Percentiles rank a stretch among this genome's conserved stretches.
Conservation (phyloP, 345 rosid species). For the Camelina laxa region DNA sequence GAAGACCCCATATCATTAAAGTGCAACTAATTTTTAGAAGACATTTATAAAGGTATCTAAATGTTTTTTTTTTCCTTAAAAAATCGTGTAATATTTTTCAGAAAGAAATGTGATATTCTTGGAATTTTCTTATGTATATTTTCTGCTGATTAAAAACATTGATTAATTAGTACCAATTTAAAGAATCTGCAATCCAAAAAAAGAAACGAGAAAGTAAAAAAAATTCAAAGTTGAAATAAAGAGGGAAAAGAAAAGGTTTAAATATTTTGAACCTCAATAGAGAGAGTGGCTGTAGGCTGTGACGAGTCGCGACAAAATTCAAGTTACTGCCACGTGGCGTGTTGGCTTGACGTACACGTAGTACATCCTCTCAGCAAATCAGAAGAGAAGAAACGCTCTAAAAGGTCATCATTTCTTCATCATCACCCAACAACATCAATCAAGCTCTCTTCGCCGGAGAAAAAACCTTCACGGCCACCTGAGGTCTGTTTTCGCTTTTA, state of each 20-base stretch:
- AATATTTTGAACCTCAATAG: background rate
- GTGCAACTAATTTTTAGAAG: too few species aligned
- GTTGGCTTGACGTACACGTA: constrained; percentile 6
- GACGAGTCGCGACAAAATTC: constrained; percentile 8
- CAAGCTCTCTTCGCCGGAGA: constrained; percentile 28
- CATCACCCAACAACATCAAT: background rate
- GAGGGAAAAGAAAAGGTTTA: background rate
- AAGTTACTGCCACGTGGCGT: constrained; percentile 19
- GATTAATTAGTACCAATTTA: background rate
- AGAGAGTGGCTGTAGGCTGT: background rate
- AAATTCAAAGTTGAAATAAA: background rate
- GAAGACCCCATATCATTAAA: too few species aligned
- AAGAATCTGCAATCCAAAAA: background rate
- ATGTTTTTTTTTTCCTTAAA: too few species aligned
- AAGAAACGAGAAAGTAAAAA: too few species aligned
- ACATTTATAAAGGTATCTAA: too few species aligned
- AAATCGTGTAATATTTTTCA: too few species aligned
- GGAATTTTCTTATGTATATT: too few species aligned
- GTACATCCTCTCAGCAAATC: background rate
- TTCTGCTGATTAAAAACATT: too few species aligned
- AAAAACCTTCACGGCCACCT: constrained; percentile 17
- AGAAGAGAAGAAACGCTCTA: background rate
- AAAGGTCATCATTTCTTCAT: background rate
- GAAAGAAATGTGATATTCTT: too few species aligned
- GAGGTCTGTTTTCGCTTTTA: background rate